phyloP scores from a whole-genome alignment of 805 yeast genomes.

The Yarrowia bubula region DNA sequence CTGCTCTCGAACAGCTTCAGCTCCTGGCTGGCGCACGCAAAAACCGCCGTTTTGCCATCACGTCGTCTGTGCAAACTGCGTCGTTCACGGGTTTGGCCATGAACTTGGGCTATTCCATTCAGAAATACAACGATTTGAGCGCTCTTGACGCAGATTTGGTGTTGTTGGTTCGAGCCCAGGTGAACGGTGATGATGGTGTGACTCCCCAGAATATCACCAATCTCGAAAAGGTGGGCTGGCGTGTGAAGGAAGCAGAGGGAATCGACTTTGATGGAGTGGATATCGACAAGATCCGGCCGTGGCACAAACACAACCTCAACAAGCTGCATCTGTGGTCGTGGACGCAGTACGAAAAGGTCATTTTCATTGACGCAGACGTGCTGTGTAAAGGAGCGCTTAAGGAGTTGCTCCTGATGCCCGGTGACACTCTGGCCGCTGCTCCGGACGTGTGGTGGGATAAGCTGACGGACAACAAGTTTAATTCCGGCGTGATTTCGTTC shows the following conservation, averaged over 20 bases:
- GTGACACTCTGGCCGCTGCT: constrained; percentile 34
- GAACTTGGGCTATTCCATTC: constrained; percentile 34
- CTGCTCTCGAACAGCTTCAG: not conserved
- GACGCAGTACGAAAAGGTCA: constrained; percentile 42
- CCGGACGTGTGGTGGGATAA: constrained; percentile 36
- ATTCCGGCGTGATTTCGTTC: constrained; percentile 34
- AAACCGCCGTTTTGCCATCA: constrained; percentile 29
- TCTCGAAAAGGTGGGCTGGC: constrained; percentile 35
- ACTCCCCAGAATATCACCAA: constrained; percentile 33
- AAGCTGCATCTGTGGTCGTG: constrained; percentile 58
- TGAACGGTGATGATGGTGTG: constrained; percentile 35
- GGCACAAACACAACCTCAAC: constrained; percentile 44
- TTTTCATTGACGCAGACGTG: constrained; percentile 57
- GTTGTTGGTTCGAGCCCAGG: constrained; percentile 32
- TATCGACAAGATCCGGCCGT: constrained; percentile 31
- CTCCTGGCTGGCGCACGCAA: not conserved
- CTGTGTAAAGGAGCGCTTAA: constrained; percentile 33
- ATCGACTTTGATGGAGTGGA: constrained; percentile 35
- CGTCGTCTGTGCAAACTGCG: constrained; percentile 34
- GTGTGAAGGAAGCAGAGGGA: constrained; percentile 32
- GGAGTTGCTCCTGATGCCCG: constrained; percentile 34
- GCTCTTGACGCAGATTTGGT: constrained; percentile 35
- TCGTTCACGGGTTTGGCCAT: constrained; percentile 33
- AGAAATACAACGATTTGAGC: constrained; percentile 33
- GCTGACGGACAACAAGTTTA: constrained; percentile 32